Conservation (phyloP, 1,284 basidiomycete species). For the Spongispora temasekensis region DNA sequence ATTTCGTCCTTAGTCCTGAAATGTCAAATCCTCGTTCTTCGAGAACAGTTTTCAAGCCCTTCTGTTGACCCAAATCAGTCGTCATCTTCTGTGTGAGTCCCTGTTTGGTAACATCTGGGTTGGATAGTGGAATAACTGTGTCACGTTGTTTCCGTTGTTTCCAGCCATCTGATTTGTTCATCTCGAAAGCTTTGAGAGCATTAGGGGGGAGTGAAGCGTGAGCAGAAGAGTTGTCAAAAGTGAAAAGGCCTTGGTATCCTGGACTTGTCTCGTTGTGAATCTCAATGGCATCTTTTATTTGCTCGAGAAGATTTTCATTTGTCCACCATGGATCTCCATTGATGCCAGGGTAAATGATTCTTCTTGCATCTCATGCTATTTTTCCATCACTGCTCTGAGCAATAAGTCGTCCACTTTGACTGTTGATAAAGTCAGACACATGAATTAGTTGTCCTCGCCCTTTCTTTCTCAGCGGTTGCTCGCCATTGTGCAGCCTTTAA, state of each 20-base stretch:
- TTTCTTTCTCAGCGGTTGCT: no score
- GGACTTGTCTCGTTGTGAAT: conserved; percentile 12
- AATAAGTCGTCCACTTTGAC: no score
- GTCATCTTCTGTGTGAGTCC: neutral
- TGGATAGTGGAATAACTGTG: neutral
- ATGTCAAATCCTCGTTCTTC: conserved; percentile 38
- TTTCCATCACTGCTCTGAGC: no score
- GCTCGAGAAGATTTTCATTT: conserved; percentile 28
- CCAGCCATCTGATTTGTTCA: conserved; percentile 35
- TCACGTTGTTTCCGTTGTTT: neutral
- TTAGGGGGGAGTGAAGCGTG: conserved; percentile 24
- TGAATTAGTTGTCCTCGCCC: no score
- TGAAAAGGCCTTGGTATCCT: conserved; percentile 34
- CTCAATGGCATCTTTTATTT: conserved; percentile 26
- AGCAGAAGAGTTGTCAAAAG: conserved; percentile 39
- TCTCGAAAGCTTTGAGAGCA: conserved; percentile 28
- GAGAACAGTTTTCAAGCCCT: conserved; percentile 37
- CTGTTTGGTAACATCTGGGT: neutral
- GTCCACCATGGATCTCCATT: no score
- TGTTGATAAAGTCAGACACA: no score
- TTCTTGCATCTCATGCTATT: no score
- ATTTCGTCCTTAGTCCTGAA: conserved; percentile 25
- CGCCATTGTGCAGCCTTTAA: no score
- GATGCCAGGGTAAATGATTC: conserved; percentile 36
- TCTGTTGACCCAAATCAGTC: conserved; percentile 13